Percentiles rank a stretch among this genome's conserved stretches.
These are phyloP conservation scores for Eurotiales sp. DNA, from an alignment of 2,329 filamentous ascomycete genomes.

Conservation along the genomic window DNA sequence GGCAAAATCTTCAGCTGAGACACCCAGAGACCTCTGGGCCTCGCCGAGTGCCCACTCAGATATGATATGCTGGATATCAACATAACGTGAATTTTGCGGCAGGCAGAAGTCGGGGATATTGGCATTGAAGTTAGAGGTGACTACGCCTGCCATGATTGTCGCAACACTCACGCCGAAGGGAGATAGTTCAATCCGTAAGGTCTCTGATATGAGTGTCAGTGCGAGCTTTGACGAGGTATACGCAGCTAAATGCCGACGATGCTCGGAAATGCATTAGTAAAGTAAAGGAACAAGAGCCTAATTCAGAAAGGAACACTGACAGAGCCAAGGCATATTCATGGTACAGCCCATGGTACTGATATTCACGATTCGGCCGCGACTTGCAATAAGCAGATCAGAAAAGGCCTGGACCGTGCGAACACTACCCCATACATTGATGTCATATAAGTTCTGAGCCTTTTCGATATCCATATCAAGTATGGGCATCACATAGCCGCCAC, in stretches of 20 bases:
- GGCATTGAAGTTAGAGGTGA: slow-evolving; percentile 3
- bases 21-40: slow-evolving; percentile 11
- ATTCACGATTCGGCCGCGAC: slow-evolving; percentile 8
- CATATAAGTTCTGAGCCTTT: slow-evolving; percentile 1
- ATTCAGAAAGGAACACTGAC: slow-evolving; percentile 22
- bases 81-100: slow-evolving; percentile 5
- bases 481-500: slow-evolving; percentile 8
- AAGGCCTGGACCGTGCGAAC: slow-evolving; percentile 9
- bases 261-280: neutral
- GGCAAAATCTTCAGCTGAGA: slow-evolving; percentile 14
- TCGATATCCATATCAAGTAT: slow-evolving; percentile 8
- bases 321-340: slow-evolving; percentile 29
- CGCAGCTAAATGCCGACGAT: slow-evolving; percentile 16
- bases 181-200: slow-evolving; percentile 4
- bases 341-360: slow-evolving; percentile 17
- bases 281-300: too few species aligned
- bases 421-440: slow-evolving; percentile 10
- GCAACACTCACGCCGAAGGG: slow-evolving; percentile 11
- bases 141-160: neutral
- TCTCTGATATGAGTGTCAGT: slow-evolving; percentile 5
- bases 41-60: slow-evolving; percentile 14
- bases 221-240: slow-evolving; percentile 9
- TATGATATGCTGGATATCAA: slow-evolving; percentile 14
- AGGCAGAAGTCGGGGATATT: slow-evolving; percentile 3
- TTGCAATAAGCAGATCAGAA: slow-evolving; percentile 3